Evolutionary conservation across 2,329 filamentous ascomycete genomes (phyloP), one percentile per base, ranked within the genome.

Genomic region (Pseudovirgaria hyperparasitica): DNA sequence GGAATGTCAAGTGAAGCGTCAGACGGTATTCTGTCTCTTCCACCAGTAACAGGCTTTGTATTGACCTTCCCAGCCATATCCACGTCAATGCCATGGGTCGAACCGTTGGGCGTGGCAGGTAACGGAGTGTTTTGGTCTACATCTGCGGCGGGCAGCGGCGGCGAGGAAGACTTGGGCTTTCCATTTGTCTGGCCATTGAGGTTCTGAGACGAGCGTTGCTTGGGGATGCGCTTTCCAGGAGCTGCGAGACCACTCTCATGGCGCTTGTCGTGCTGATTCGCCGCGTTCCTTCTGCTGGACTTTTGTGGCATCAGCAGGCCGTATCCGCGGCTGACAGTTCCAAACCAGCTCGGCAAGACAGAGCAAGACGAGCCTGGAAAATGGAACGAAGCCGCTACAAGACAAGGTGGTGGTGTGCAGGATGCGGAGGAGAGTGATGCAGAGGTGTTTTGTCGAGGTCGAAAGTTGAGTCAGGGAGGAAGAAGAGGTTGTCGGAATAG

Each of bases 241-340:
- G 76, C 76, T 67, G 85, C 78, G 55, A 84, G 67, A 50, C 82
- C 84, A 76, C 82, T 85, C 61, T 93, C 85, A 61, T 92, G 79
- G 56, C 79, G 74, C 43, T 57, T 61, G 52, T 62, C 57, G 46
- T 59, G 58, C 51, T 54, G 50, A 48, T 59, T 57, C 48, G 58
- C 50, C 41, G 43, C 42, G 50, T 52, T 53, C 43, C 44, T 51
- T 44, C 46, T 50, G 46, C 57, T 59, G 45, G 45, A 47, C 50
- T 57, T 60, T 40, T 56, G 54, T 57, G 62, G 61, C 61, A 65
- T 64, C 47, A 56, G 50, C 43, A 39, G 34, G 36, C 36, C 42
- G 41, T 39, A 37, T 25, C 30, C 34, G 37, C 39, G 40, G 41
- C 48, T 39, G 43, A 29, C 46, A 39, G 48, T 44, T 42, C 43